Evolutionary conservation across 2,329 filamentous ascomycete genomes (phyloP).

Genomic region (Graphiopsis chlorocephala): DNA sequence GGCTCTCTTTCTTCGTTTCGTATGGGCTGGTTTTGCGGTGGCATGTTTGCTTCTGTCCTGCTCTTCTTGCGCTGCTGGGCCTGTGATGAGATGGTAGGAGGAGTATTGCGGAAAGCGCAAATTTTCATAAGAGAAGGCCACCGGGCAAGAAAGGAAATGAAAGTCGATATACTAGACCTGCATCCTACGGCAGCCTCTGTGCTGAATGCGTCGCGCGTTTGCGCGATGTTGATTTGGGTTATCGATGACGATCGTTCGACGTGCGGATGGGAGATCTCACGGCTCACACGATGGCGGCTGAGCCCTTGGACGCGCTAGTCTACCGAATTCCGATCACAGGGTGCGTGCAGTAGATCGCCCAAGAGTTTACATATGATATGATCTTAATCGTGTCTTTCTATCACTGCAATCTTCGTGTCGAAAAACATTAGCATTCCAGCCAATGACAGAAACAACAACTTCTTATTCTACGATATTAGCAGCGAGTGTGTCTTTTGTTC

Average conservation of each 20-base stretch:
- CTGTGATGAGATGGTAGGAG: neutral
- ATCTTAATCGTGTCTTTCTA: neutral
- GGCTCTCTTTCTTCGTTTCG: constrained; percentile 37
- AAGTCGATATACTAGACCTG: neutral
- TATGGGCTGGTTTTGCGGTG: neutral
- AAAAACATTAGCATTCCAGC: too few relatives aligned
- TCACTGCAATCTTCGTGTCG: too few relatives aligned
- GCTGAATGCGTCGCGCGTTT: neutral
- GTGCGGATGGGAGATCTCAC: neutral
- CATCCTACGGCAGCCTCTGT: constrained; percentile 2
- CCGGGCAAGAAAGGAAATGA: neutral
- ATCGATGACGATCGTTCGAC: constrained; percentile 1
- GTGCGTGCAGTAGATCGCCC: neutral
- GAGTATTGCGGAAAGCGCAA: constrained; percentile 7
- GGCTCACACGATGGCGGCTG: neutral
- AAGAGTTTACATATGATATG: neutral
- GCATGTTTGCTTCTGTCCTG: neutral
- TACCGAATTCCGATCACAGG: neutral
- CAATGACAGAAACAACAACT: too few relatives aligned
- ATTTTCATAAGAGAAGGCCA: neutral
- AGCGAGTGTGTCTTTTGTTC: too few relatives aligned
- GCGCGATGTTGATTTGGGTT: neutral
- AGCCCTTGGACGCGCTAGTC: neutral
- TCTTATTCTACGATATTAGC: too few relatives aligned
- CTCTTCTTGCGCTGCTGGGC: constrained; percentile 6